Evolutionary conservation across 257 asterid species (phyloP).

Genomic region (Solanum dulcamara): DNA sequence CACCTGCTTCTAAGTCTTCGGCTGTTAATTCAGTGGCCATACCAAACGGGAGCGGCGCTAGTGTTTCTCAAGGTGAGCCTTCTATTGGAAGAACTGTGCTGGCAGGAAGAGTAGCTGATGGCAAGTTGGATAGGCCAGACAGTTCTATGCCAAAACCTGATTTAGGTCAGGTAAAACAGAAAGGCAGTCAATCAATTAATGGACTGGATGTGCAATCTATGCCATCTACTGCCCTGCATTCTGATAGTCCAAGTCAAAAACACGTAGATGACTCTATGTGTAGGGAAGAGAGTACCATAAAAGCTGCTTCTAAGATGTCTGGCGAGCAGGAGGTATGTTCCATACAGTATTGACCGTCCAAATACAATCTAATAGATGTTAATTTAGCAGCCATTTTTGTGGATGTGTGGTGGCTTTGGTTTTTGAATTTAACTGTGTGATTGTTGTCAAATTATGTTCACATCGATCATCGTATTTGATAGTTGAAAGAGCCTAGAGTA

Average conservation of each 20-base stretch:
- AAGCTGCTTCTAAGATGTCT: constrained; percentile 36
- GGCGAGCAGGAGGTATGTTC: constrained; percentile 71
- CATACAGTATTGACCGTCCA: background rate
- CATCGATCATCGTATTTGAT: background rate
- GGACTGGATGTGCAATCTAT: constrained; percentile 37
- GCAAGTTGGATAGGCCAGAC: constrained; percentile 36
- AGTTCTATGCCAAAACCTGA: constrained; percentile 34
- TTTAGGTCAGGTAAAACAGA: constrained; percentile 28
- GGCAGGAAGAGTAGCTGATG: constrained; percentile 48
- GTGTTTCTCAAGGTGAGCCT: constrained; percentile 51
- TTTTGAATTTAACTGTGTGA: background rate
- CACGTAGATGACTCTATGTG: constrained; percentile 33
- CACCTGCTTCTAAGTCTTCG: constrained; percentile 49
- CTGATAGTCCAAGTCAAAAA: constrained; percentile 32
- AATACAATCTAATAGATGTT: background rate
- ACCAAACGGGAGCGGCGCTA: constrained; percentile 47
- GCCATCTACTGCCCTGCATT: constrained; percentile 29
- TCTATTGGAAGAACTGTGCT: constrained; percentile 38
- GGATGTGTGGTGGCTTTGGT: background rate
- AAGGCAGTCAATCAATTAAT: constrained; percentile 27
- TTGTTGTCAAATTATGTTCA: background rate
- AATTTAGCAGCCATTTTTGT: background rate
- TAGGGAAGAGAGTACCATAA: constrained; percentile 54
- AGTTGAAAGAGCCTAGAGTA: background rate
- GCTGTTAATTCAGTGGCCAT: constrained; percentile 34